Evolutionary conservation across 345 rosid genomes (phyloP).

Genomic region (Anacardium occidentale): DNA sequence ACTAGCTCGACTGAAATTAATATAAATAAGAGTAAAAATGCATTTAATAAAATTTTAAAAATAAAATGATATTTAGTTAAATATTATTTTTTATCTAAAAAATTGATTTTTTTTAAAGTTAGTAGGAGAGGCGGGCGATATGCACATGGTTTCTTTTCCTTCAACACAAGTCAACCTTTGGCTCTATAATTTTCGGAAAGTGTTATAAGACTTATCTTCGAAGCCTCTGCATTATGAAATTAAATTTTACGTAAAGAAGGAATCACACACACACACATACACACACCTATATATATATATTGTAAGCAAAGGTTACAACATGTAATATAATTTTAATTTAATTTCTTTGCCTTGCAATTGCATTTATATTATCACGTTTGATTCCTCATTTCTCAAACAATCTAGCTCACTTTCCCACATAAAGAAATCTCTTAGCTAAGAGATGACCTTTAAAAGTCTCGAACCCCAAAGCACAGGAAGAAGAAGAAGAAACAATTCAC

Average conservation of each 20-base stretch:
- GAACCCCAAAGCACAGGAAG: slow-evolving; percentile 6
- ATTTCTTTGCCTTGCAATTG: slow-evolving; percentile 27
- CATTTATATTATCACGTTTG: slow-evolving; percentile 22
- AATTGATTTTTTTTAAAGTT: background rate
- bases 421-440: slow-evolving; percentile 15
- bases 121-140: too few species aligned
- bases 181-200: too few species aligned
- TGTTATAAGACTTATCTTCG: background rate
- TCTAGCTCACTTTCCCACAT: slow-evolving; percentile 17
- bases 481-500: slow-evolving; percentile 1
- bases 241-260: slow-evolving; percentile 17
- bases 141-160: too few species aligned
- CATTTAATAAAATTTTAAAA: too few species aligned
- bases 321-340: background rate
- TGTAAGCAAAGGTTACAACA: slow-evolving; percentile 30
- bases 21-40: too few species aligned
- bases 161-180: too few species aligned
- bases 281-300: too few species aligned
- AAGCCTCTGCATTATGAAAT: background rate
- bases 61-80: too few species aligned
- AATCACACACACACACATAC: too few species aligned
- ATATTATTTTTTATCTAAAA: too few species aligned
- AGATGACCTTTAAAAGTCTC: slow-evolving; percentile 23
- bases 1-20: too few species aligned
- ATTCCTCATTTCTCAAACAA: slow-evolving; percentile 25